Conservation (phyloP, 2,329 filamentous ascomycete genomes). For the Byssothecium circinans region DNA sequence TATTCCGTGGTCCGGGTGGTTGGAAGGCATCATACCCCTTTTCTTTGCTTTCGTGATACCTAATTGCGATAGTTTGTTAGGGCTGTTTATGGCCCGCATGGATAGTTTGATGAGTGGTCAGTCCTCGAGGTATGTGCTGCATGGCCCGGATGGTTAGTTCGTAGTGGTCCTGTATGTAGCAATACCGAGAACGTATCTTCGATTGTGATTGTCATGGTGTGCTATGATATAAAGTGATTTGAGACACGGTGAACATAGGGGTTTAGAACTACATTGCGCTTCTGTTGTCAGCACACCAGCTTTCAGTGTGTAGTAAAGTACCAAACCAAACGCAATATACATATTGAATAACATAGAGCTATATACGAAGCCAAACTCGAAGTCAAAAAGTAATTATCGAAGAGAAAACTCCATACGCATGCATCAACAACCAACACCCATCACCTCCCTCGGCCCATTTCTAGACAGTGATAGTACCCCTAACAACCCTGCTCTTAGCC, state of each 20-base stretch:
- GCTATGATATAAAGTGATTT: too few relatives aligned
- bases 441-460: not conserved
- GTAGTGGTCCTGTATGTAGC: not conserved
- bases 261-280: too few relatives aligned
- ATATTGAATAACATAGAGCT: not conserved
- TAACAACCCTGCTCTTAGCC: not conserved
- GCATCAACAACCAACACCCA: not conserved
- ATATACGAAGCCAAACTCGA: not conserved
- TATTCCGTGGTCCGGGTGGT: too few relatives aligned
- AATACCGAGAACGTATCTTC: not conserved
- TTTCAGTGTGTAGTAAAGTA: too few relatives aligned
- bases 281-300: too few relatives aligned
- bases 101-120: not conserved
- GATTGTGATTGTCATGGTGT: too few relatives aligned
- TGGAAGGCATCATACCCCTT: not conserved
- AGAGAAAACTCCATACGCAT: too few relatives aligned
- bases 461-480: not conserved
- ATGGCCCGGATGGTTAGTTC: not conserved
- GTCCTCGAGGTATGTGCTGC: not conserved
- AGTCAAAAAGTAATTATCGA: not conserved
- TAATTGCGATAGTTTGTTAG: not conserved
- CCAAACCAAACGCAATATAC: too few relatives aligned
- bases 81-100: not conserved
- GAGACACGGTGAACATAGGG: too few relatives aligned
- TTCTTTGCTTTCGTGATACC: not conserved